phyloP scores from a whole-genome alignment of 345 rosid genomes.

The Fremontodendron californicum region DNA sequence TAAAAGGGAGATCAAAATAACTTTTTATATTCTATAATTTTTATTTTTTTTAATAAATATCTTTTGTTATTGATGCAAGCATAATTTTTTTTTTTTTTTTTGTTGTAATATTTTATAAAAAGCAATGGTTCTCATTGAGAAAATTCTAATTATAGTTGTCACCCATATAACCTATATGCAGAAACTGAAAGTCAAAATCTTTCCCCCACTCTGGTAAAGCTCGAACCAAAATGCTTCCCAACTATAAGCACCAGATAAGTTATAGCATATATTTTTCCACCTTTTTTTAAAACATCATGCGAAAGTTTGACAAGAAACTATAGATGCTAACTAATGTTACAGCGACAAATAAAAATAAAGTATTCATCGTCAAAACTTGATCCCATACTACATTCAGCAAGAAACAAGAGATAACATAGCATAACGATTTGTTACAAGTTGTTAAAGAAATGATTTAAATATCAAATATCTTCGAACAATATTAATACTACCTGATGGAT shows the following conservation, averaged over 20 bases:
- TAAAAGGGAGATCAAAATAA: no score
- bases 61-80: no score
- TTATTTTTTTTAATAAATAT: no score
- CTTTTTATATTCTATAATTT: no score
- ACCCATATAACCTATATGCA: no score
- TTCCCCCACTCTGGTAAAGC: not conserved
- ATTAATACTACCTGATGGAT: constrained; percentile 79
- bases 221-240: not conserved
- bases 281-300: not conserved
- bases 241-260: not conserved
- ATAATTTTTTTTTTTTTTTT: no score
- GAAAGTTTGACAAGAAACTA: not conserved
- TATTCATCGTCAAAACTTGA: not conserved
- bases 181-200: not conserved
- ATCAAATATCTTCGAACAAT: not conserved
- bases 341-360: not conserved
- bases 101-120: no score
- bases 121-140: no score
- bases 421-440: not conserved
- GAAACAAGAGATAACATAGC: not conserved
- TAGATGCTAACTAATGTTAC: not conserved
- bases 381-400: not conserved
- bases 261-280: not conserved
- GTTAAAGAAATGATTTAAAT: not conserved
- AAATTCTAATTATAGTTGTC: no score